These are phyloP conservation scores for Trichoderma sp. DNA, from an alignment of 2,329 filamentous ascomycete species.

Conservation along the genomic window DNA sequence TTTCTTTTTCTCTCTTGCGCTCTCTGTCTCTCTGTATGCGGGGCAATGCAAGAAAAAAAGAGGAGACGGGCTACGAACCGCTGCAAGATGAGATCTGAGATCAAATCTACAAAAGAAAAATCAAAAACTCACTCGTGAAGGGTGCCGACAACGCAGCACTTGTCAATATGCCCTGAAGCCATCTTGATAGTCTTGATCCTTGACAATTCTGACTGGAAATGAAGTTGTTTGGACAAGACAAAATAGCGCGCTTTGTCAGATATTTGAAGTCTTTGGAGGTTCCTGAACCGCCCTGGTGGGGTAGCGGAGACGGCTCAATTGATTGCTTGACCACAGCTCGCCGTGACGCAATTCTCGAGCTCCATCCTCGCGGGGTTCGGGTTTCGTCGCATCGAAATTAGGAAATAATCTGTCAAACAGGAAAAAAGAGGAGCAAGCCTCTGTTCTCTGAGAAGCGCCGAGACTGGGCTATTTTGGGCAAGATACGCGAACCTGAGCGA, in stretches of 20 bases:
- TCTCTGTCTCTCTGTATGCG: not conserved
- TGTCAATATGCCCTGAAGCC: constrained; percentile 52
- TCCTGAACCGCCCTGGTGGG: constrained; percentile 2
- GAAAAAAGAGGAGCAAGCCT: not conserved
- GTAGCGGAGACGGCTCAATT: not conserved
- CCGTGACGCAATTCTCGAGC: constrained; percentile 12
- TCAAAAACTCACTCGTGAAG: constrained; percentile 50
- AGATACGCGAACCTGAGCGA: not conserved
- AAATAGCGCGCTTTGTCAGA: not conserved
- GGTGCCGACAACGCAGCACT: constrained; percentile 53
- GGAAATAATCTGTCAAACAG: not conserved
- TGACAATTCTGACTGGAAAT: not conserved
- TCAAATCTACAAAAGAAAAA: not conserved
- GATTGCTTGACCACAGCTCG: not conserved
- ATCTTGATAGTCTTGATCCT: constrained; percentile 34
- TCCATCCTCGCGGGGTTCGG: constrained; percentile 5
- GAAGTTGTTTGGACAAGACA: not conserved
- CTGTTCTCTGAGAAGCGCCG: not conserved
- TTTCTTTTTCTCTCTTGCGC: not conserved
- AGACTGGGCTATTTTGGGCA: not conserved
- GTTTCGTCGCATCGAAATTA: not conserved
- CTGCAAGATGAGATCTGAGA: not conserved
- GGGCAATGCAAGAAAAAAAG: not conserved
- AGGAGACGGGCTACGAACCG: not conserved
- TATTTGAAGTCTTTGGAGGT: not conserved